phyloP scores from a whole-genome alignment of 2,329 filamentous ascomycete genomes.

The Monosporascus sp. region DNA sequence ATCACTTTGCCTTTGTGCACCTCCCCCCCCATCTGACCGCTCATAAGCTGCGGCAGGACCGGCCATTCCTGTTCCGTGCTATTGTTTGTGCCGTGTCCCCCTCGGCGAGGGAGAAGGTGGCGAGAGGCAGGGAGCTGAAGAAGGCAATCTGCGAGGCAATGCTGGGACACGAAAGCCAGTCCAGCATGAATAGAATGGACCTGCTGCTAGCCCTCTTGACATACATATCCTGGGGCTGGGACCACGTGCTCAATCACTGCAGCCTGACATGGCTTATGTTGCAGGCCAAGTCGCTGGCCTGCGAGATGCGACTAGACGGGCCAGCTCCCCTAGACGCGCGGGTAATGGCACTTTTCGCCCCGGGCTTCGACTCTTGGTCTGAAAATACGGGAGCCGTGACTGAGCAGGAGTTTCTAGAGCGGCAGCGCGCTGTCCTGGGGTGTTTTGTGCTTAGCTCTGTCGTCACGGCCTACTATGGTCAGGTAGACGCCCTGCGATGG shows the following conservation, averaged over 20 bases:
- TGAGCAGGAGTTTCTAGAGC: conserved; percentile 18
- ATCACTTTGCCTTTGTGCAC: conserved; percentile 29
- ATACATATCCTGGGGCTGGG: conserved; percentile 32
- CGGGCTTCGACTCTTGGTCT: conserved; percentile 16
- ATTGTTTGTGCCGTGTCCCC: conserved; percentile 29
- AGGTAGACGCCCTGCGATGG: conserved; percentile 30
- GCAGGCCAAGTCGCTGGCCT: conserved; percentile 31
- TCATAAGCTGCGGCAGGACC: conserved; percentile 24
- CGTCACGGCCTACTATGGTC: conserved; percentile 29
- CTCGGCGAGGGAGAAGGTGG: conserved; percentile 22
- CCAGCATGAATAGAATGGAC: conserved; percentile 20
- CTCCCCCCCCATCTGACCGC: conserved; percentile 22
- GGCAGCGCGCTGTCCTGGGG: conserved; percentile 24
- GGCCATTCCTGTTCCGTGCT: conserved; percentile 30
- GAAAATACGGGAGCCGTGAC: conserved; percentile 6
- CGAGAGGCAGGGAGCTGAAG: conserved; percentile 26
- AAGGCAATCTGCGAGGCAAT: no score
- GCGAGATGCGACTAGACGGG: conserved; percentile 30
- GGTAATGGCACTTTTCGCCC: conserved; percentile 26
- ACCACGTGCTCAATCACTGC: conserved; percentile 26
- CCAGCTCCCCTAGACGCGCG: conserved; percentile 23
- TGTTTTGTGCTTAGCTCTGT: conserved; percentile 26
- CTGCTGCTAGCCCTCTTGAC: conserved; percentile 31
- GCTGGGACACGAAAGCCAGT: conserved; percentile 12
- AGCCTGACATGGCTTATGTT: conserved; percentile 30